These are phyloP conservation scores for Nitzschia palea DNA, from an alignment of 108 stramenopile genomes.

Conservation along the genomic window DNA sequence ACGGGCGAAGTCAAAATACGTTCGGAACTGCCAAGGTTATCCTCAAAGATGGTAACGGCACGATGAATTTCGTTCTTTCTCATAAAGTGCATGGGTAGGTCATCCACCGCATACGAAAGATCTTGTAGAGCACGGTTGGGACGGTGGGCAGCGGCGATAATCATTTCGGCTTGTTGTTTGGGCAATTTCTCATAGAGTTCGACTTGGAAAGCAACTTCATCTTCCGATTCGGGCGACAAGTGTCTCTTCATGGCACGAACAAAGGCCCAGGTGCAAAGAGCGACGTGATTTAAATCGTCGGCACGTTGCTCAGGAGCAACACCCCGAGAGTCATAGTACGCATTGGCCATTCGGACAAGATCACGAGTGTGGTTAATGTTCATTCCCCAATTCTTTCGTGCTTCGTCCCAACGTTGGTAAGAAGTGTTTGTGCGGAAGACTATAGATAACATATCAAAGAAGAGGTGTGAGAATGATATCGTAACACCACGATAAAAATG, in stretches of 20 bases:
- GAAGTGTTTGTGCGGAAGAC: conserved; percentile 78
- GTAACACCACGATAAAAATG: background rate
- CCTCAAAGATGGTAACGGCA: conserved; percentile 48
- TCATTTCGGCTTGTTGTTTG: conserved; percentile 35
- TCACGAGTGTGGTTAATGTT: conserved; percentile 76
- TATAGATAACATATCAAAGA: background rate
- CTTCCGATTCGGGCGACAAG: conserved; percentile 63
- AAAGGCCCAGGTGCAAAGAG: conserved; percentile 73
- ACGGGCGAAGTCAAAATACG: conserved; percentile 65
- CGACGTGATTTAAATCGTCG: conserved; percentile 48
- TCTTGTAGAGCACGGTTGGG: conserved; percentile 63
- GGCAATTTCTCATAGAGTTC: conserved; percentile 45
- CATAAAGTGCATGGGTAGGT: conserved; percentile 70
- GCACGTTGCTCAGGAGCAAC: conserved; percentile 38
- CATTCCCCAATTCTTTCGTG: conserved; percentile 83
- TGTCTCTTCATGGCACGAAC: conserved; percentile 69
- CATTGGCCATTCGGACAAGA: conserved; percentile 65
- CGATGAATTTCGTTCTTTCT: conserved; percentile 58
- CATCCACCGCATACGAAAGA: conserved; percentile 50
- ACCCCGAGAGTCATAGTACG: conserved; percentile 45
- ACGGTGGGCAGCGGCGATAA: conserved; percentile 57
- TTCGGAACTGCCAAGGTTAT: conserved; percentile 28
- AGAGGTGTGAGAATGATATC: too few species aligned
- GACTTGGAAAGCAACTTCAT: conserved; percentile 50
- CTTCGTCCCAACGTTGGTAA: conserved; percentile 85